phyloP scores from a whole-genome alignment of 1,284 basidiomycete species.

The Ustilago lituana region DNA sequence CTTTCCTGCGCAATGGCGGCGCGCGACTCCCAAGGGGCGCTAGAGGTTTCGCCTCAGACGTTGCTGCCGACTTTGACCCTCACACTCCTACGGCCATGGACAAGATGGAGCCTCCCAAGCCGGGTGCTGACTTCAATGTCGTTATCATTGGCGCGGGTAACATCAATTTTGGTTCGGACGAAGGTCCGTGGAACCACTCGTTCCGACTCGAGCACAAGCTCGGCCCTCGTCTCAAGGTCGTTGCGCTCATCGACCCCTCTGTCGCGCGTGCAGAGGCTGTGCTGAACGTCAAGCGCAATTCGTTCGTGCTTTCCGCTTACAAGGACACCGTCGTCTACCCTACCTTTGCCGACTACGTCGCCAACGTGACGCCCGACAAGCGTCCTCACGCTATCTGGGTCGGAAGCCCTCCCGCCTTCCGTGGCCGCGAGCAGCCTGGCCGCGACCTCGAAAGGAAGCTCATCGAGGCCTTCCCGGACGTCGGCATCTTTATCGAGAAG shows the following conservation, averaged over 20 bases:
- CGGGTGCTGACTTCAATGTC: conserved; percentile 66
- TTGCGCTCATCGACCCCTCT: conserved; percentile 91
- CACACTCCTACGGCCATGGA: conserved; percentile 63
- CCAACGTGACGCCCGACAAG: conserved; percentile 72
- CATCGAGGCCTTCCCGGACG: conserved; percentile 78
- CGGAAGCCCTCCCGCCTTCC: conserved; percentile 91
- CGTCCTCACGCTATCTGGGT: conserved; percentile 79
- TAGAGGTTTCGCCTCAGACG: conserved; percentile 22
- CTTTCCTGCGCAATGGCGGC: conserved; percentile 17
- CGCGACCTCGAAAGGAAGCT: conserved; percentile 90
- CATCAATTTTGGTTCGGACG: conserved; percentile 65
- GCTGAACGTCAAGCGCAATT: conserved; percentile 88
- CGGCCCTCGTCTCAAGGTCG: conserved; percentile 92
- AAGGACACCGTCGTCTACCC: conserved; percentile 88
- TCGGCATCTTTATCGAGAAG: conserved; percentile 92
- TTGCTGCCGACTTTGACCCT: conserved; percentile 57
- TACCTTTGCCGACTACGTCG: conserved; percentile 83
- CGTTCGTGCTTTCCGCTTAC: conserved; percentile 93
- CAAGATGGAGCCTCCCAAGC: conserved; percentile 64
- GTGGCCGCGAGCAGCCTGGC: conserved; percentile 71
- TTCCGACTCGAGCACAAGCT: conserved; percentile 75
- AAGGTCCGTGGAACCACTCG: conserved; percentile 67
- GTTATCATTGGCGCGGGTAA: conserved; percentile 66
- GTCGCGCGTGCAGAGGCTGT: conserved; percentile 81
- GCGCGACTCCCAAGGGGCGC: conserved; percentile 17